Percentiles rank a stretch among this genome's conserved stretches.
phyloP scores from a whole-genome alignment of 1,284 basidiomycete genomes.

The Ganoderma lucidum region DNA sequence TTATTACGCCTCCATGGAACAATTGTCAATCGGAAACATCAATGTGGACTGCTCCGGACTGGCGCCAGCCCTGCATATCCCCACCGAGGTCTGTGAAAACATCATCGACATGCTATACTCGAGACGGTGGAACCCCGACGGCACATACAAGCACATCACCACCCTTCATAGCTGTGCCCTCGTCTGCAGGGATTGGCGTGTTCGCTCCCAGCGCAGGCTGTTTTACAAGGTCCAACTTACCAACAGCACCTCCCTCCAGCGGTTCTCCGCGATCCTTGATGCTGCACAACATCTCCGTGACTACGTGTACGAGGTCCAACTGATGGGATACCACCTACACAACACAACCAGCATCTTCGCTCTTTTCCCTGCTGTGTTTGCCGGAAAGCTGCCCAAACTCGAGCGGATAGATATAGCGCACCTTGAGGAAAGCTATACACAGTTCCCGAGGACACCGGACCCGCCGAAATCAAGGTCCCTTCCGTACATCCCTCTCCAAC shows the following conservation, averaged over 20 bases:
- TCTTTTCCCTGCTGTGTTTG: not conserved
- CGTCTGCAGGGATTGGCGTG: not conserved
- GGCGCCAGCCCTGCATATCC: not conserved
- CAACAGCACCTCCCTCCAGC: not conserved
- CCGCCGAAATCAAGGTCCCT: not conserved
- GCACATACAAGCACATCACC: not conserved
- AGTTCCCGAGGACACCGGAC: not conserved
- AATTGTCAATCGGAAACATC: not conserved
- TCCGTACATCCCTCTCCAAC: not conserved
- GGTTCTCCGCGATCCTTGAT: not conserved
- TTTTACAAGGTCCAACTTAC: not conserved
- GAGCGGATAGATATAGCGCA: not conserved
- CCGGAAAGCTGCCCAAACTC: not conserved
- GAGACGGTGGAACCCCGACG: too few relatives aligned
- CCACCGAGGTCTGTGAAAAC: conserved; percentile 1
- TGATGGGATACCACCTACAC: not conserved
- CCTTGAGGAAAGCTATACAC: too few relatives aligned
- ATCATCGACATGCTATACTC: not conserved
- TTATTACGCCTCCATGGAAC: not conserved
- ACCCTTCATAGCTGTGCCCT: not conserved
- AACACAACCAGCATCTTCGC: not conserved
- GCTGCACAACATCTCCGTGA: not conserved
- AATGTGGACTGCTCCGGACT: not conserved
- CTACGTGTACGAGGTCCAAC: not conserved
- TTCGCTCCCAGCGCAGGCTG: not conserved